Conservation (phyloP, 306 rosid species). For the Vigna unguiculata region DNA sequence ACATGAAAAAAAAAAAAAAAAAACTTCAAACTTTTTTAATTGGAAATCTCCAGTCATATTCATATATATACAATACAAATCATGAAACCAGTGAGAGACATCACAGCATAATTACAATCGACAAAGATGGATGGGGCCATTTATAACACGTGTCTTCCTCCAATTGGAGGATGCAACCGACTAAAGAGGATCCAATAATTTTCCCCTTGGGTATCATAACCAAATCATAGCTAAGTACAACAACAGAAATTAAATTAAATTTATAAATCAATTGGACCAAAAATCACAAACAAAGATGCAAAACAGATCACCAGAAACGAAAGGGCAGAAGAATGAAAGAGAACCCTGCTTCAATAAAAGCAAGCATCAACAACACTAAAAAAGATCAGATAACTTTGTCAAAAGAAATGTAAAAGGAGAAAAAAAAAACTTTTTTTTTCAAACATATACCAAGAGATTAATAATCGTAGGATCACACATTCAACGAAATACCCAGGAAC, state of each 20-base stretch:
- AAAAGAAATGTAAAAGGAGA: background rate
- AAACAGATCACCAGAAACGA: constrained; percentile 28
- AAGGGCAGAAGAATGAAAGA: constrained; percentile 1
- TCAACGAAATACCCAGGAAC: constrained; percentile 39
- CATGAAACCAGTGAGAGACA: constrained; percentile 14
- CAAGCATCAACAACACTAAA: constrained; percentile 22
- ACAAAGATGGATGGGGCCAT: background rate
- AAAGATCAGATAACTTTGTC: background rate
- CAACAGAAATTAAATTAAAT: constrained; percentile 13
- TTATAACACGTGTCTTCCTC: constrained; percentile 1
- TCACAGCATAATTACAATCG: constrained; percentile 6
- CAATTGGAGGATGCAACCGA: background rate
- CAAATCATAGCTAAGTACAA: background rate
- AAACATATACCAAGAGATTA: constrained; percentile 10
- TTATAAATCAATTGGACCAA: constrained; percentile 18
- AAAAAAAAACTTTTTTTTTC: background rate
- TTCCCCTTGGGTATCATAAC: background rate
- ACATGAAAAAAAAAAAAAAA: constrained; percentile 8
- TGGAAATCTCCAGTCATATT: constrained; percentile 9
- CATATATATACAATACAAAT: background rate
- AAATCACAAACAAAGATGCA: constrained; percentile 13
- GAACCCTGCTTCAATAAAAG: background rate
- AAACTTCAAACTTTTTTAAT: background rate
- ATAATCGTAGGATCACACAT: constrained; percentile 34
- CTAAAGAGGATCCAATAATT: constrained; percentile 30